These are phyloP conservation scores for Parmelia sp. DNA, from an alignment of 495 filamentous ascomycete species.

Conservation along the genomic window DNA sequence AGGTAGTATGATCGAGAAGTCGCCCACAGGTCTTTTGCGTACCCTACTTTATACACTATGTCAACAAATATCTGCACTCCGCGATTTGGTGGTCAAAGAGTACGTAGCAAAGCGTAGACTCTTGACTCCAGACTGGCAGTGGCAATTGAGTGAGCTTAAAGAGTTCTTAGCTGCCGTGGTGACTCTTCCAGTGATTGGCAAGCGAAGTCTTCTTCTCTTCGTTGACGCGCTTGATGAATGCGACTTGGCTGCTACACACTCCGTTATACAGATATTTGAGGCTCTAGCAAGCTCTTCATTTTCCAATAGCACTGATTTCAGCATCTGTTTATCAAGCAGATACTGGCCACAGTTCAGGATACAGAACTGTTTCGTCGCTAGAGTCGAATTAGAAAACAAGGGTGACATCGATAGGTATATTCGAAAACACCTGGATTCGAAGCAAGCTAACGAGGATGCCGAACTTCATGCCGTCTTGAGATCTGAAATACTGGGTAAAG, in stretches of 20 bases:
- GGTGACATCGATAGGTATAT: conserved; percentile 14
- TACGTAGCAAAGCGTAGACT: conserved; percentile 6
- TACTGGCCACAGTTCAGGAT: neutral
- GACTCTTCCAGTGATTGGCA: conserved; percentile 18
- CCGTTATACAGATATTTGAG: conserved; percentile 36
- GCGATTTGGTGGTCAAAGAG: conserved; percentile 6
- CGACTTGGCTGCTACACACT: conserved; percentile 30
- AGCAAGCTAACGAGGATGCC: conserved; percentile 12
- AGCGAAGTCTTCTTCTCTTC: conserved; percentile 29
- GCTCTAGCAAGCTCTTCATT: conserved; percentile 24
- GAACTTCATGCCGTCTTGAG: conserved; percentile 12
- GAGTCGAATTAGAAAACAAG: neutral
- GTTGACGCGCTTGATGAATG: conserved; percentile 44
- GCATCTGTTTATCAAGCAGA: neutral
- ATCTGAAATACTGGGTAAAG: conserved; percentile 15
- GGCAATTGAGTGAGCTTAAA: conserved; percentile 30
- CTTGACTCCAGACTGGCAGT: conserved; percentile 13
- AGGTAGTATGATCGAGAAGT: conserved; percentile 5
- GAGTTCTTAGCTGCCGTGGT: conserved; percentile 30
- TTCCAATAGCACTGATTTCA: conserved; percentile 1
- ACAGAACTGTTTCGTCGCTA: neutral
- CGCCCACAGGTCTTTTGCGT: neutral
- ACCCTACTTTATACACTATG: conserved; percentile 30
- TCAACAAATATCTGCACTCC: conserved; percentile 26
- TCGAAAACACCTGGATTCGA: conserved; percentile 18